These are phyloP conservation scores for Colletotrichum sp. DNA, from an alignment of 2,329 filamentous ascomycete species.

Conservation along the genomic window DNA sequence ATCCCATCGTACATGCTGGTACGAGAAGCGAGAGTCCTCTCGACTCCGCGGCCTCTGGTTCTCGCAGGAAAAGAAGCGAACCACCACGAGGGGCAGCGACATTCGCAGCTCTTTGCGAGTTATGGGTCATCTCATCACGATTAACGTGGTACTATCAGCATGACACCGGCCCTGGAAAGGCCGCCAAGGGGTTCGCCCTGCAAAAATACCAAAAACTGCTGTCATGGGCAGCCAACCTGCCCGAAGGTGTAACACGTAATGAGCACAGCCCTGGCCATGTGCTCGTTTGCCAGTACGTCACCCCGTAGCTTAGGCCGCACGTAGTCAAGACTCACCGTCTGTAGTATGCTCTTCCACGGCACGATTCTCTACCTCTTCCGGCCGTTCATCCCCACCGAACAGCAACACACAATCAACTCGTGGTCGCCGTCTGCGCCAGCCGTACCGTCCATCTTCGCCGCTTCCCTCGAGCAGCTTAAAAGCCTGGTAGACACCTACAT, in stretches of 20 bases:
- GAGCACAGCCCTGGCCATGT: conserved; percentile 35
- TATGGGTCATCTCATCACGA: conserved; percentile 40
- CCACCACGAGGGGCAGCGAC: conserved; percentile 18
- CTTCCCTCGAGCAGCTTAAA: conserved; percentile 43
- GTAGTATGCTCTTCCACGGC: conserved; percentile 14
- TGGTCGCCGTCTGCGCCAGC: conserved; percentile 10
- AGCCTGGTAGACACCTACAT: conserved; percentile 41
- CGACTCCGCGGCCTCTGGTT: background rate
- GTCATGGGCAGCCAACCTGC: conserved; percentile 39
- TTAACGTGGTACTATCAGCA: conserved; percentile 31
- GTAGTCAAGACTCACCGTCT: background rate
- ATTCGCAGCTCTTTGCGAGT: conserved; percentile 36
- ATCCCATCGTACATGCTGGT: background rate
- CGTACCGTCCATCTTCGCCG: conserved; percentile 29
- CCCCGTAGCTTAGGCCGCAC: background rate
- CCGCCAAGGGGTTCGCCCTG: conserved; percentile 32
- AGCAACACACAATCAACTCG: conserved; percentile 5
- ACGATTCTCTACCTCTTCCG: conserved; percentile 16
- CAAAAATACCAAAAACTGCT: conserved; percentile 42
- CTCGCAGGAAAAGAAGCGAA: background rate
- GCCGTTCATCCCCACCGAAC: conserved; percentile 11
- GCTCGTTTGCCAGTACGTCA: conserved; percentile 38
- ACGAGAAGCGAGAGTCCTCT: background rate
- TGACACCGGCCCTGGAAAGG: conserved; percentile 14
- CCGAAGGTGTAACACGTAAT: conserved; percentile 27